phyloP scores from a whole-genome alignment of 768 basidiomycete genomes.

The Artomyces pyxidatus region DNA sequence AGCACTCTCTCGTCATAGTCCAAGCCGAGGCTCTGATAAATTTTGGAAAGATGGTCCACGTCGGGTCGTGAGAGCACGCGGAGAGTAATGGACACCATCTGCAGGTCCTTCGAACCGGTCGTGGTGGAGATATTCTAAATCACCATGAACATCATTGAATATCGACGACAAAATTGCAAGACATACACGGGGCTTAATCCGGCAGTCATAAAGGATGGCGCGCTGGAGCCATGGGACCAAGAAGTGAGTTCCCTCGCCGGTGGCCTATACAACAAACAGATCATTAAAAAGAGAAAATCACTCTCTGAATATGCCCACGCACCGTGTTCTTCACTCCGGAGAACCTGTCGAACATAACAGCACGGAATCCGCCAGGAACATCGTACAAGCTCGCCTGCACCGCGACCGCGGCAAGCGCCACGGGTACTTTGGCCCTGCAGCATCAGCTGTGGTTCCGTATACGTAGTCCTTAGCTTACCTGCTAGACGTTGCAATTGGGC shows the following conservation, averaged over 20 bases:
- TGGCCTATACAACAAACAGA: slow-evolving; percentile 45
- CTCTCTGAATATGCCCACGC: slow-evolving; percentile 15
- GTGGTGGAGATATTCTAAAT: slow-evolving; percentile 93
- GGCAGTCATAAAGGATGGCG: slow-evolving; percentile 95
- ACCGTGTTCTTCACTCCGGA: slow-evolving; percentile 82
- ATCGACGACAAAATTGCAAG: neutral
- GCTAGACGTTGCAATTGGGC: slow-evolving; percentile 40
- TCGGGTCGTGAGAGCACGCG: slow-evolving; percentile 95
- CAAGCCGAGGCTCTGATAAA: slow-evolving; percentile 90
- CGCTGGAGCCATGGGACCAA: slow-evolving; percentile 93
- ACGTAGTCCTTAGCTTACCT: slow-evolving; percentile 42
- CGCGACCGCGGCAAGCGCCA: slow-evolving; percentile 35
- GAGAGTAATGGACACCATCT: slow-evolving; percentile 96
- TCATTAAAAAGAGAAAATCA: neutral
- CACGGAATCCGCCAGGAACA: slow-evolving; percentile 76
- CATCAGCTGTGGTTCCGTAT: slow-evolving; percentile 30
- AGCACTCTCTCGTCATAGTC: slow-evolving; percentile 98
- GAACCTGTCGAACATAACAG: slow-evolving; percentile 98
- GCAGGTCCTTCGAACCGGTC: slow-evolving; percentile 96
- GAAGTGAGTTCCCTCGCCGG: slow-evolving; percentile 92
- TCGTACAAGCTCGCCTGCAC: slow-evolving; percentile 49
- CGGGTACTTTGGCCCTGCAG: slow-evolving; percentile 65
- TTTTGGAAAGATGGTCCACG: slow-evolving; percentile 76
- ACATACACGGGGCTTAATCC: slow-evolving; percentile 89
- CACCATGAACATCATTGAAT: slow-evolving; percentile 1